A percentile compares a stretch with the other conserved stretches of the same genome.
Evolutionary conservation across 1,284 basidiomycete species (phyloP).

Genomic region (Ceraceosorus guamensis): DNA sequence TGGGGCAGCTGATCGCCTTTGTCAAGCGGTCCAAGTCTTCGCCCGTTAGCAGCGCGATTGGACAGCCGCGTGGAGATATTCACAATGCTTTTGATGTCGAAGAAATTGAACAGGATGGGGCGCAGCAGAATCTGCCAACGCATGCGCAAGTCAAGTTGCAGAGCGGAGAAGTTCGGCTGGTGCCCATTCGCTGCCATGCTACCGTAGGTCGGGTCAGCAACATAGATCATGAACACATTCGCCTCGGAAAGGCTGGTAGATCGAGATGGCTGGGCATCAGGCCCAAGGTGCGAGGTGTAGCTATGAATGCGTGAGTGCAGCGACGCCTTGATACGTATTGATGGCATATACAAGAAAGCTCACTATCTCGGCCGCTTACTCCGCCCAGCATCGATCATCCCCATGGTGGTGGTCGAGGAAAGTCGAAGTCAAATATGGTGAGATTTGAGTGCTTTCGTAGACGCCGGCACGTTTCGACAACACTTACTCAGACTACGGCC

Average conservation of each 20-base stretch:
- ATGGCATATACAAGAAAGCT: no score
- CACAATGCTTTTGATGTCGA: no score
- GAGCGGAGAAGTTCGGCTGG: slow-evolving; percentile 83
- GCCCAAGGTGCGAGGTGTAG: slow-evolving; percentile 88
- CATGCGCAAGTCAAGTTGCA: slow-evolving; percentile 80
- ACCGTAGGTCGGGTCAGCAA: slow-evolving; percentile 91
- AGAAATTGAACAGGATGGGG: neutral
- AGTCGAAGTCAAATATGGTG: slow-evolving; percentile 76
- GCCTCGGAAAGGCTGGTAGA: slow-evolving; percentile 85
- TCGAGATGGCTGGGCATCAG: slow-evolving; percentile 77
- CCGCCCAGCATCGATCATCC: slow-evolving; percentile 84
- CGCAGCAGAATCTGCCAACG: slow-evolving; percentile 9
- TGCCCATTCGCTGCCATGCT: slow-evolving; percentile 74
- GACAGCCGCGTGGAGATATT: no score
- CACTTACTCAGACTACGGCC: neutral
- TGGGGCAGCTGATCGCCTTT: slow-evolving; percentile 60
- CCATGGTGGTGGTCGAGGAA: slow-evolving; percentile 95
- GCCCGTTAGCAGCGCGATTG: neutral
- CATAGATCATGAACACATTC: slow-evolving; percentile 74
- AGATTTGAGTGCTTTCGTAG: neutral
- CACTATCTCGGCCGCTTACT: no score
- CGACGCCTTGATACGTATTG: slow-evolving; percentile 56
- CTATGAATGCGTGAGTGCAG: slow-evolving; percentile 72
- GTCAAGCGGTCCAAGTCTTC: slow-evolving; percentile 4
- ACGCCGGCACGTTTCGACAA: no score